phyloP scores from a whole-genome alignment of 2,329 filamentous ascomycete genomes.

The Pyrenophora seminiperda region DNA sequence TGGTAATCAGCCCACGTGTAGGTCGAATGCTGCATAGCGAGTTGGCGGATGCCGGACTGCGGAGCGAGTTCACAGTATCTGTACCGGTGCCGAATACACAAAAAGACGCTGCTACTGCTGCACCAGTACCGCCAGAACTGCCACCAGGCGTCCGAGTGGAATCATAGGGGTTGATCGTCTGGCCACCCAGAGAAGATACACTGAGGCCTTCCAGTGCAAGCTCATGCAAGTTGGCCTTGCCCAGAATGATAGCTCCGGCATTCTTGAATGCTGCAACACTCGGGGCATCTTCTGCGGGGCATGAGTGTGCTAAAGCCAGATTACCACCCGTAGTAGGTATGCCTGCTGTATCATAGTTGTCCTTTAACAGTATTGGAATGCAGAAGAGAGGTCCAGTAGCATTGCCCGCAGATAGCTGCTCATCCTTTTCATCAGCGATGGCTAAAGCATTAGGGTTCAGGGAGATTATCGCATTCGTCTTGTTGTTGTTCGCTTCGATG shows the following conservation, averaged over 20 bases:
- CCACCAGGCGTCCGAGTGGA: constrained; percentile 67
- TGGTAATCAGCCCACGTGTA: constrained; percentile 58
- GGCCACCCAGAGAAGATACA: constrained; percentile 66
- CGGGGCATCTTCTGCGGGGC: constrained; percentile 57
- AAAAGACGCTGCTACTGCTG: constrained; percentile 63
- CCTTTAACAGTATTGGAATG: constrained; percentile 66
- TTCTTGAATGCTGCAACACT: constrained; percentile 56
- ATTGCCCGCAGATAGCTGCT: constrained; percentile 54
- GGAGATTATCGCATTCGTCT: constrained; percentile 62
- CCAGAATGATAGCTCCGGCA: constrained; percentile 62
- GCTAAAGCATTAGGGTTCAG: constrained; percentile 57
- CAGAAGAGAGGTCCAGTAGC: constrained; percentile 62
- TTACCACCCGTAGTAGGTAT: constrained; percentile 65
- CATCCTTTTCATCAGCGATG: constrained; percentile 59
- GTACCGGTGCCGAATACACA: constrained; percentile 64
- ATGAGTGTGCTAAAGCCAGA: constrained; percentile 55
- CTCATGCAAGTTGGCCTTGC: constrained; percentile 66
- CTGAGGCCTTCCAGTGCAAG: constrained; percentile 67
- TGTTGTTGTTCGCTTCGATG: constrained; percentile 62
- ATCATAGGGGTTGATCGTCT: constrained; percentile 71
- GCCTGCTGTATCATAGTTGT: constrained; percentile 64
- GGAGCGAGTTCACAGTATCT: constrained; percentile 66
- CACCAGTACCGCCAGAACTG: constrained; percentile 66
- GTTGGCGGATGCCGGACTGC: constrained; percentile 65
- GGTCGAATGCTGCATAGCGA: constrained; percentile 65